phyloP scores from a whole-genome alignment of 1,284 basidiomycete species.

The Microbotryomycetes sp. region DNA sequence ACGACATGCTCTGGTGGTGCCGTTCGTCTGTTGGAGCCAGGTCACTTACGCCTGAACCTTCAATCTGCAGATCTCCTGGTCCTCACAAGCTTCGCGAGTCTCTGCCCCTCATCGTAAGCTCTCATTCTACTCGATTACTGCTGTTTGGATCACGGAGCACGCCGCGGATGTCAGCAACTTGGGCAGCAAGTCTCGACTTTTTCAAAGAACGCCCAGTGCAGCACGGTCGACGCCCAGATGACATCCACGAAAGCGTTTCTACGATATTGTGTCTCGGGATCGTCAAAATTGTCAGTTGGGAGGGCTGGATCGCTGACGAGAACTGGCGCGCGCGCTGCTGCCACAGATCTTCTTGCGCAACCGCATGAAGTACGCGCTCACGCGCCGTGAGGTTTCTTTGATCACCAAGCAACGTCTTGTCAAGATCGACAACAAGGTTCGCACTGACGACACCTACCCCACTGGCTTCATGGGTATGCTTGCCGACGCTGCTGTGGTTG shows the following conservation, averaged over 20 bases:
- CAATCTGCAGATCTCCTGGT: conserved; percentile 92
- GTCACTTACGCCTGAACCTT: not conserved
- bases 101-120: conserved; percentile 52
- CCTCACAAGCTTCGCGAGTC: conserved; percentile 99
- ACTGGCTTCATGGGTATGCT: conserved; percentile 89
- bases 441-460: conserved; percentile 95
- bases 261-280: no score
- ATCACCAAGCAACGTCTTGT: conserved; percentile 96
- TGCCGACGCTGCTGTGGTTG: not conserved
- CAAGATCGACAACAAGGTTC: conserved; percentile 98
- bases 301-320: not conserved
- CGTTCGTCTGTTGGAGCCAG: not conserved
- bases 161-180: no score
- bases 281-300: no score
- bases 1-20: not conserved
- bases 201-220: no score
- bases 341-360: conserved; percentile 95
- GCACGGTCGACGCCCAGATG: no score
- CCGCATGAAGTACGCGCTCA: conserved; percentile 98
- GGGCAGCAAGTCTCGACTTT: no score
- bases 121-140: not conserved
- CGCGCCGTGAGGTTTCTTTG: conserved; percentile 86
- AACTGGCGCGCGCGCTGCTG: conserved; percentile 47
- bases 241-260: no score
- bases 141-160: no score